Evolutionary conservation across 345 rosid species (phyloP), one percentile per base, ranked within the genome.

Genomic region (Citrus australasica): DNA sequence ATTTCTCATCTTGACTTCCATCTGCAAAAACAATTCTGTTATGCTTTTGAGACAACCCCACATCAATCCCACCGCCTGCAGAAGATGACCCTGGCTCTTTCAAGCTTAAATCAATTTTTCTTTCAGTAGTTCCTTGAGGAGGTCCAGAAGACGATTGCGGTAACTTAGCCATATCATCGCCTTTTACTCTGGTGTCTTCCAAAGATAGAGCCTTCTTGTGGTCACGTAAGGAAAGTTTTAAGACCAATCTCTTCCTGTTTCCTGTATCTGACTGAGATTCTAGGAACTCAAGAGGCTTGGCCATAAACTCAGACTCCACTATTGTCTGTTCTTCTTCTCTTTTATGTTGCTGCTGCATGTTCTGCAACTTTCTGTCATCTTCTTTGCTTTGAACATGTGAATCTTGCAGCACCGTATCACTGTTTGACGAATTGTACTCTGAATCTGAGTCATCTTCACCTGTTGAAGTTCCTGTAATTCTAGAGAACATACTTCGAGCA

Each of bases 401-500:
- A 67, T 88, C 82, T 37, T 81, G 77, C 24, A 78, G 74, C 60
- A 75, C 67, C 9, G 78, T 77, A 58, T 89, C 94, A 76, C 89
- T 86, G 83, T 82, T 89, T 69, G 93, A 96, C 77, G 87, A 86
- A 77, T 90, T 88, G 81, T 82, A 86, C 68, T 83, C 90, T 8
- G 85, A 80, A 70, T 87, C 86, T 6, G 85, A 82, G 78, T 87
- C 86, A 70, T 88, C 90, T 55, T 83, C 90, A 76, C 84, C 98
- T 6, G 92, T 82, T 75, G 94, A 89, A 79, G 94, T 83, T 85
- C 92, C 99, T 68, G 90, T 90, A 76, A 92, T 88, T 83, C 89
- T 91, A 80, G 97, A 90, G 77, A 96, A 90, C 90, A 92, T 85
- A 79, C 85, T 88, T 81, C 89, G 89, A 67, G 99, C 99, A 85